Base-by-base conservation (phyloP, 495 filamentous ascomycete species). In the Aspergillus sclerotioniger region DNA sequence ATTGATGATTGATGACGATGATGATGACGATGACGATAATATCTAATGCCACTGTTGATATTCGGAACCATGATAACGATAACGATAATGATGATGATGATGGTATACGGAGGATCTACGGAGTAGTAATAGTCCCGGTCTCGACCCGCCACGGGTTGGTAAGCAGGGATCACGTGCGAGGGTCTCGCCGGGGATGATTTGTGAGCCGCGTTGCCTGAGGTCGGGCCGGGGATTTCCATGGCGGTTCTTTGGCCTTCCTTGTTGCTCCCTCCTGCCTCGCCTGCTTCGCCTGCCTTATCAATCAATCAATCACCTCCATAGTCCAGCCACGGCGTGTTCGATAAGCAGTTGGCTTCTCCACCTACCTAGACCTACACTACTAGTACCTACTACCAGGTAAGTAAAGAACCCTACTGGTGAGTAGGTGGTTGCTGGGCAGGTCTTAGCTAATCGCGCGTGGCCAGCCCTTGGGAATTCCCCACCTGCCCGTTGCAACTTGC, bases 371-470 rank as follows among this genome's bases (percentile, higher is more conserved):
- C 19, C 16, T 2, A 13, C 2, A 35, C 6, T 33, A 33, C 6
- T 33, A 6, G 6, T 33, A 33, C 31, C 10, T 10, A 6, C 31
- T 33, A 33, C 31, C 31, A 33, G n/a, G n/a, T n/a, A n/a, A n/a
- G n/a, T n/a, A n/a, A n/a, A n/a, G n/a, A n/a, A n/a, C n/a, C n/a
- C n/a, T n/a, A n/a, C 33, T 35, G 33, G 33, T 13, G 9, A 35
- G 33, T 13, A 8, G 33, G 33, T 13, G 25, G 5, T 35, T 13
- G 33, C 33, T 13, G 8, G 31, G 31, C 6, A 10, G 33, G 2
- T 58, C 55, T 64, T 64, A 64, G 62, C 58, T 64, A 64, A 64
- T 64, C 52, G 28, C 41, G 16, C 21, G 50, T 47, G 46, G 46
- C 62, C 62, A 64, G 62, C 58, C 62, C 13, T 41, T 41, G 5